A percentile compares a stretch with the other conserved stretches of the same genome.
Conservation (phyloP, 2,329 filamentous ascomycete genomes). For the Colletotrichum eleusines region DNA sequence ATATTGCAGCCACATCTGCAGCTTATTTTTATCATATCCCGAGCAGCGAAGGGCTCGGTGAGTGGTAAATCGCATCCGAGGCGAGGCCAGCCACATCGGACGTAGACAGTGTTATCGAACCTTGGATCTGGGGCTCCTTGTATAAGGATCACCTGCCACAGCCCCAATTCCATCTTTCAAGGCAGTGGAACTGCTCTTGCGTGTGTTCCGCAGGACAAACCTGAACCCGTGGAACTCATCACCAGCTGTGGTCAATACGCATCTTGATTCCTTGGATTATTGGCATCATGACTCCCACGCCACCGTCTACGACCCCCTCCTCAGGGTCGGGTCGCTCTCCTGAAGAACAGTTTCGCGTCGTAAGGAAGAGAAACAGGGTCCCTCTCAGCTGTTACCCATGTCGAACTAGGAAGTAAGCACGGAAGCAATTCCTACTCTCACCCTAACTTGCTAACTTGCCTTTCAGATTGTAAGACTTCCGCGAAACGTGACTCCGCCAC, state of each 20-base stretch:
- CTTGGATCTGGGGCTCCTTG: neutral
- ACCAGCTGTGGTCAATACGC: neutral
- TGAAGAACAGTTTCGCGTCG: conserved; percentile 86
- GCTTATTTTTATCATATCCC: conserved; percentile 6
- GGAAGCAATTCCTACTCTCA: neutral
- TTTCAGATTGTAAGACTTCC: conserved; percentile 53
- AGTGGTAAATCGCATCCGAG: neutral
- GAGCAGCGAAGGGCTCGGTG: conserved; percentile 8
- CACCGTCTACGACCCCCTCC: conserved; percentile 82
- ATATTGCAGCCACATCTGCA: conserved; percentile 11
- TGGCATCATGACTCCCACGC: conserved; percentile 78
- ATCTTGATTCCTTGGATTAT: conserved; percentile 3
- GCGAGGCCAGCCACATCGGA: neutral
- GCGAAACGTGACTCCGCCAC: conserved; percentile 1
- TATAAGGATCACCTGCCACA: conserved; percentile 19
- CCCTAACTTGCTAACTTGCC: conserved; percentile 43
- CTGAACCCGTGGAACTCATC: conserved; percentile 15
- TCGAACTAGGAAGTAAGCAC: conserved; percentile 85
- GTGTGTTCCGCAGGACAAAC: conserved; percentile 16
- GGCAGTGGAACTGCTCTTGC: neutral
- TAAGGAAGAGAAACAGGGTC: conserved; percentile 91
- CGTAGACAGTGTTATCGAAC: neutral
- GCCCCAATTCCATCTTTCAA: neutral
- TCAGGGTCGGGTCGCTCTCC: conserved; percentile 78
- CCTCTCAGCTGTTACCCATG: conserved; percentile 93